Evolutionary conservation across 306 rosid genomes (phyloP), one percentile per base, ranked within the genome.

Genomic region (Morella rubra): DNA sequence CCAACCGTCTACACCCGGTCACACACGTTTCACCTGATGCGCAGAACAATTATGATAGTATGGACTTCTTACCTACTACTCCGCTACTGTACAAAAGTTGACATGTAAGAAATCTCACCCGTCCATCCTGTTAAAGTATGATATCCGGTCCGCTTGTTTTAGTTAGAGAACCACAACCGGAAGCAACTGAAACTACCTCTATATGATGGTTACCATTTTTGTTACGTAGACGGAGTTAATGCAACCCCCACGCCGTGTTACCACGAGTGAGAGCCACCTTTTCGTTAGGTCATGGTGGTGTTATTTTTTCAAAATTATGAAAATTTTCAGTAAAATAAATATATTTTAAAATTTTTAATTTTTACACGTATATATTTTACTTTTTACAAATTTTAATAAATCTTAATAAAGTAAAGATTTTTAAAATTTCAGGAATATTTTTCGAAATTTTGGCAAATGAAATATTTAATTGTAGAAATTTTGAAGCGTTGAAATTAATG

Each of bases 1-100:
- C 27, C 60, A 13, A 84, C 83, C 50, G 83, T 72, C 66, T 78
- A 65, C 77, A 65, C 44, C 86, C 83, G 62, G 85, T 87, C 69
- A 66, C 69, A 66, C 69, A 20, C 11, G 42, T 27, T 71, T 47
- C 51, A 64, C 73, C n/a, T 16, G 41, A 14, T 44, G 40, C 8
- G 22, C 15, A 0, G 40, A 27, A 32, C 44, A 65, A 68, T 78
- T 55, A 56, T 24, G 75, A 59, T 71, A 77, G 55, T 19, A 18
- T 65, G 20, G 80, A 62, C 81, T 10, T 32, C 71, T 64, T 8
- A 81, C 83, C 81, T 56, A 78, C 85, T 44, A 10, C 66, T 20
- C 76, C 82, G 27, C 18, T 6, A 2, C 41, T 32, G 56, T 41
- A 53, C 65, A 12, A 52, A 67, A 0, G 32, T 62, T 46, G 58